Percentiles rank a stretch among this genome's conserved stretches.
phyloP scores from a whole-genome alignment of 1,139 yeast species.

The Suhomyces choctaworum region DNA sequence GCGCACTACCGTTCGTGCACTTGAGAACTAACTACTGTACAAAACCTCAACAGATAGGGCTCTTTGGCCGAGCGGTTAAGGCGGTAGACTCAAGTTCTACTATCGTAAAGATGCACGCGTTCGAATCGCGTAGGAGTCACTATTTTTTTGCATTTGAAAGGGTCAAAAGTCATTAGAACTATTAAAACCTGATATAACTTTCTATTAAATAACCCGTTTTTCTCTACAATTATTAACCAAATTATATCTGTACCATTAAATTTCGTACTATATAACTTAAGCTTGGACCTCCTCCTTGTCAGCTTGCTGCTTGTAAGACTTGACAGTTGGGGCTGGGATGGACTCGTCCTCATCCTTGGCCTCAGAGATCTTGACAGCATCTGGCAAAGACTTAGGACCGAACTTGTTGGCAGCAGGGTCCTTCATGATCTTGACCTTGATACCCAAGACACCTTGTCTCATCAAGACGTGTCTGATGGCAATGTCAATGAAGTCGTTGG shows the following conservation, averaged over 20 bases:
- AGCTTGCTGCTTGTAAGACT: constrained; percentile 56
- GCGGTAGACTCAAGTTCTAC: constrained; percentile 9
- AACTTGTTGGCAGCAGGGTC: constrained; percentile 91
- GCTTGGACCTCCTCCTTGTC: constrained; percentile 30
- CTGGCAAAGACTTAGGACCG: constrained; percentile 96
- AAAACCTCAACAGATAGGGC: no score
- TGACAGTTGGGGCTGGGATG: constrained; percentile 82
- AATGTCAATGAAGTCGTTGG: constrained; percentile 95
- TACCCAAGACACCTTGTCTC: constrained; percentile 99
- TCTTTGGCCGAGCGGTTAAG: constrained; percentile 10
- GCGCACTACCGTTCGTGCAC: no score
- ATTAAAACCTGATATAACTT: no score
- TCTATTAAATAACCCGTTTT: no score
- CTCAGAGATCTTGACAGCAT: constrained; percentile 90
- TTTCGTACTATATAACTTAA: constrained; percentile 15
- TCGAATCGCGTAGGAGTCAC: constrained; percentile 9
- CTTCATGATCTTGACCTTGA: constrained; percentile 98
- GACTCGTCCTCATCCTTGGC: constrained; percentile 93
- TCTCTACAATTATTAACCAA: neutral
- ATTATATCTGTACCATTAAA: constrained; percentile 4
- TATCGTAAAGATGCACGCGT: constrained; percentile 9
- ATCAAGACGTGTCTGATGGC: constrained; percentile 99
- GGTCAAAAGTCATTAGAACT: neutral
- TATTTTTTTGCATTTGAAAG: constrained; percentile 1
- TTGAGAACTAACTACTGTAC: no score